Base-by-base conservation (phyloP, 2,329 filamentous ascomycete species). In the Fusarium continuum region DNA sequence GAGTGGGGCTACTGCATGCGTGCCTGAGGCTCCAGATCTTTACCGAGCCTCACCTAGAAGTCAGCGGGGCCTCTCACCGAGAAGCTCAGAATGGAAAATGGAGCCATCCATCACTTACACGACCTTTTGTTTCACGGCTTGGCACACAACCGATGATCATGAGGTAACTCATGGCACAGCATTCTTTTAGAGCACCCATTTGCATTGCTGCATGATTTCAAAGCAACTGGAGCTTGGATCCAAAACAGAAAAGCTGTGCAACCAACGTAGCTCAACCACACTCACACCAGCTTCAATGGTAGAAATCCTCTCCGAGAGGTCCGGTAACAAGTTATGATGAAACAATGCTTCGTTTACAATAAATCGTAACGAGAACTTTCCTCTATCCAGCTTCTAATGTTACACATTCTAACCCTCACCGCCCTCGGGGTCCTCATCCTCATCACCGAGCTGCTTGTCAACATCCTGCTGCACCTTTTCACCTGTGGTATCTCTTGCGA, bases 381-480 rank as follows among this genome's bases (percentile, higher is more conserved):
- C 32, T 66, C 45, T 66, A 50, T 36, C 19, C 31, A n/a, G 13
- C n/a, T 43, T 41, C 19, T 53, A 52, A n/a, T 41, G 41, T 47
- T 44, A 45, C 51, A 51, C 32, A 14, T 13, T 31, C 67, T 73
- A 80, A 32, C 79, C 79, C 70, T 81, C 78, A 17, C 79, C 79
- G 32, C 76, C 78, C 62, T 82, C 82, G 10, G 79, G 77, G 48
- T 83, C 80, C 61, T 77, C 84, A 11, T 81, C 82, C 50, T 85
- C 84, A 25, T 85, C 83, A 4, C 80, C 83, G 1, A 83, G 73
- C 69, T 82, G 75, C 70, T 80, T 77, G 63, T 82, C 76, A 40
- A 85, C 72, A 31, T 71, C 79, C 58, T 76, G 73, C 45, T 82
- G 76, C 20, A 76, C 73, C 65, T 78, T 77, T n/a, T 78, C 70